Percentiles rank a stretch among this genome's conserved stretches.
These are phyloP conservation scores for Ustilago esculenta DNA, from an alignment of 1,284 basidiomycete genomes.

Conservation along the genomic window DNA sequence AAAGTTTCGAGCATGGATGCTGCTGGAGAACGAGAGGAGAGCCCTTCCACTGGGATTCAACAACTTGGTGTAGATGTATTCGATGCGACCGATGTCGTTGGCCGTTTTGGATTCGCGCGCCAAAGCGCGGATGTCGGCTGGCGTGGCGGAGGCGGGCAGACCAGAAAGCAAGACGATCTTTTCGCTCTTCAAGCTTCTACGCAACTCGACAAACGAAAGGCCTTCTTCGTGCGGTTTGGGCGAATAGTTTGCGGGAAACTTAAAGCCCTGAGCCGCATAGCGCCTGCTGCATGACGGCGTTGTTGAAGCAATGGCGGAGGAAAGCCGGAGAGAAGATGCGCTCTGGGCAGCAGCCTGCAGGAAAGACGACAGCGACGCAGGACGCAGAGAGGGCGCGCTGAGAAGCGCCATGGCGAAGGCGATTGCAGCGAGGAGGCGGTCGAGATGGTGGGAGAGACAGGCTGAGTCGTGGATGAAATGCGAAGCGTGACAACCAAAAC, in stretches of 20 bases:
- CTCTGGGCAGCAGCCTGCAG: background rate
- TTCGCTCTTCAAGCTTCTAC: background rate
- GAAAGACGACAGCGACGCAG: slow-evolving; percentile 4
- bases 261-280: background rate
- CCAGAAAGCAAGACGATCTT: slow-evolving; percentile 26
- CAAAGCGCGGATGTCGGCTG: slow-evolving; percentile 29
- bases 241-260: background rate
- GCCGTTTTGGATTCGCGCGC: slow-evolving; percentile 8
- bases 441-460: slow-evolving; percentile 10
- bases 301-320: background rate
- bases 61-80: slow-evolving; percentile 26
- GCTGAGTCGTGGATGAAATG: background rate
- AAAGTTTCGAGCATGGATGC: slow-evolving; percentile 11
- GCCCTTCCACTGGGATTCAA: slow-evolving; percentile 25
- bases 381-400: slow-evolving; percentile 24
- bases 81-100: slow-evolving; percentile 33
- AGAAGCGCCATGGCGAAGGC: slow-evolving; percentile 18
- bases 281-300: slow-evolving; percentile 3
- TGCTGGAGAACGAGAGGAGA: slow-evolving; percentile 24
- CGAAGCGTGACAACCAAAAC: too few relatives aligned
- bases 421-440: background rate
- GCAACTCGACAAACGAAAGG: background rate
- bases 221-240: slow-evolving; percentile 1
- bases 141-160: slow-evolving; percentile 31
- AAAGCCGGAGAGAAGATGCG: background rate